These are phyloP conservation scores for Ophiostoma himal-ulmi DNA, from an alignment of 2,329 filamentous ascomycete genomes.

Conservation along the genomic window DNA sequence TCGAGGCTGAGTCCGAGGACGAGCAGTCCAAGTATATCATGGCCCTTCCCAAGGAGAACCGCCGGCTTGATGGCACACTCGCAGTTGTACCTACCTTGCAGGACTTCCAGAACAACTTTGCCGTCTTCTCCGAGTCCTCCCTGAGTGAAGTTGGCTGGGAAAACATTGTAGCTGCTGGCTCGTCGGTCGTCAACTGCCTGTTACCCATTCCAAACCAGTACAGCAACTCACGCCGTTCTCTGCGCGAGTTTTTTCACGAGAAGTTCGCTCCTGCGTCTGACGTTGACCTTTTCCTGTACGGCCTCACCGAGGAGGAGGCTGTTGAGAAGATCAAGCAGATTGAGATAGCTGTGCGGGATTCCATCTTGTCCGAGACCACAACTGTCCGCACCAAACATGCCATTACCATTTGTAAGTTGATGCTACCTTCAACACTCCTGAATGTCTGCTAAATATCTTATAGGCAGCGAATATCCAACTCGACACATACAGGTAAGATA, in stretches of 20 bases:
- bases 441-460: neutral
- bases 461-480: neutral
- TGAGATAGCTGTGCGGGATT: slow-evolving; percentile 66
- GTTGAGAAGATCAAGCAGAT: slow-evolving; percentile 80
- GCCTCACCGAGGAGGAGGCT: slow-evolving; percentile 68
- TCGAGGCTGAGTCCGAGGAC: slow-evolving; percentile 51
- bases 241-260: slow-evolving; percentile 74
- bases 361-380: slow-evolving; percentile 75
- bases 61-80: slow-evolving; percentile 56
- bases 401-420: slow-evolving; percentile 63
- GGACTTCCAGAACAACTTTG: slow-evolving; percentile 65
- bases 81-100: slow-evolving; percentile 62
- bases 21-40: slow-evolving; percentile 65
- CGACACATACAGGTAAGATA: neutral
- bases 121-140: slow-evolving; percentile 73
- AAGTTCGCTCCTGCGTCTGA: slow-evolving; percentile 77
- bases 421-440: slow-evolving; percentile 34
- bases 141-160: slow-evolving; percentile 72
- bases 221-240: slow-evolving; percentile 54
- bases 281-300: slow-evolving; percentile 81
- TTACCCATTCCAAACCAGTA: slow-evolving; percentile 62
- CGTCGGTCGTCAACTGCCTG: slow-evolving; percentile 72
- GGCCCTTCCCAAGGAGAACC: slow-evolving; percentile 55
- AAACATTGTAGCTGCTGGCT: slow-evolving; percentile 77
- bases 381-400: slow-evolving; percentile 82